Evolutionary conservation across 2,329 filamentous ascomycete genomes (phyloP).

Genomic region (Penicillium sp.): DNA sequence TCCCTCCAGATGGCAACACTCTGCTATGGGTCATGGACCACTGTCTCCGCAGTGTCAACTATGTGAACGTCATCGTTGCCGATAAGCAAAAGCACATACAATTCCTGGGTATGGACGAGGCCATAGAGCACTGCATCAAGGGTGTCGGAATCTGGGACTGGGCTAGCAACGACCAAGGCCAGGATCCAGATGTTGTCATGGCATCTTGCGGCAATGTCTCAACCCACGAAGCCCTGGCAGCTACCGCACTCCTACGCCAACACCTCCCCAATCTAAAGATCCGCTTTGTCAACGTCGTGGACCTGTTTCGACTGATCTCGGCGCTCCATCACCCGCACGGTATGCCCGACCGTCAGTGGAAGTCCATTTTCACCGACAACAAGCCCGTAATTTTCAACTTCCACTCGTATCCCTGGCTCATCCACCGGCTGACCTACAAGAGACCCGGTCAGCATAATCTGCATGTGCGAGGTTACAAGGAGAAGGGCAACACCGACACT

Average conservation of each 20-base stretch:
- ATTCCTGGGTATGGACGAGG: conserved; percentile 67
- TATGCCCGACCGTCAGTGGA: conserved; percentile 61
- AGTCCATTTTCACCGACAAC: conserved; percentile 64
- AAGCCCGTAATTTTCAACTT: conserved; percentile 79
- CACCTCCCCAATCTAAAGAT: conserved; percentile 68
- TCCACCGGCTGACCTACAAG: conserved; percentile 72
- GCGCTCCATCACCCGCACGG: conserved; percentile 68
- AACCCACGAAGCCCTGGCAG: conserved; percentile 69
- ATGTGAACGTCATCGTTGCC: conserved; percentile 74
- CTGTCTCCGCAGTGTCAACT: conserved; percentile 67
- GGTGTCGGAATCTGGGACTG: conserved; percentile 73
- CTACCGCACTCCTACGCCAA: conserved; percentile 66
- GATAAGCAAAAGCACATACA: conserved; percentile 77
- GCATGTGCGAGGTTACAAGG: conserved; percentile 71
- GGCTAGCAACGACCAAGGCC: conserved; percentile 64
- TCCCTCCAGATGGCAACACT: conserved; percentile 74
- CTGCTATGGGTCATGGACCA: conserved; percentile 71
- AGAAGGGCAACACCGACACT: conserved; percentile 81
- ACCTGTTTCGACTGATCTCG: conserved; percentile 73
- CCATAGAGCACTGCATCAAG: conserved; percentile 70
- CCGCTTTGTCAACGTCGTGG: conserved; percentile 73
- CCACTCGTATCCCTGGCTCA: conserved; percentile 75
- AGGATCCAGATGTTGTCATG: conserved; percentile 70
- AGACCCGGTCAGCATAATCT: conserved; percentile 63
- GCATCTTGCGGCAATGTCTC: conserved; percentile 69